A percentile compares a stretch with the other conserved stretches of the same genome.
Evolutionary conservation across 768 basidiomycete genomes (phyloP).

Genomic region (Rhodosporidiobolus sp.): DNA sequence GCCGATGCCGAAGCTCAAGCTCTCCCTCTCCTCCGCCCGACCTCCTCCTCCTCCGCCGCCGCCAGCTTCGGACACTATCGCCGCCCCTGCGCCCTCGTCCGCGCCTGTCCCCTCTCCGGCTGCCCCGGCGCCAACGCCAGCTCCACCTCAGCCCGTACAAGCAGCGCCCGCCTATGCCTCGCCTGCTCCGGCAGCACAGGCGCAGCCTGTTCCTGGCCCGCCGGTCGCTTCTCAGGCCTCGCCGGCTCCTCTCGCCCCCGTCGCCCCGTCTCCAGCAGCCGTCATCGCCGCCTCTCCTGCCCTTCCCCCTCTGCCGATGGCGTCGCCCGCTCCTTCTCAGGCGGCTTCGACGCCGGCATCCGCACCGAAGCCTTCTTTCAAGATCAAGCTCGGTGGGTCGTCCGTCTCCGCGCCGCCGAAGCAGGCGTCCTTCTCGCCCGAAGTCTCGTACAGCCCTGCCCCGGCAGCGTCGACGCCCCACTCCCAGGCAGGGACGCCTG

Average conservation of each 20-base stretch:
- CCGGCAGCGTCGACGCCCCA: constrained; percentile 38
- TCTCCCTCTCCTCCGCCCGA: not conserved
- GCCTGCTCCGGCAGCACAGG: too few species aligned
- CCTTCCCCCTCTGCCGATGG: not conserved
- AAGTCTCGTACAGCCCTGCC: constrained; percentile 43
- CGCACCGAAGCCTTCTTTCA: constrained; percentile 39
- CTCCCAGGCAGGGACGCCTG: constrained; percentile 33
- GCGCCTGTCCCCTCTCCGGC: too few species aligned
- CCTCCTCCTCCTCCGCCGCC: not conserved
- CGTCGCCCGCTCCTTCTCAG: not conserved
- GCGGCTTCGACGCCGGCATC: not conserved
- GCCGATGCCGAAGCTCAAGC: not conserved
- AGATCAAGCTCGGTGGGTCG: constrained; percentile 48
- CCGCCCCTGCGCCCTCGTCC: too few species aligned
- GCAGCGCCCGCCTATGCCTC: too few species aligned
- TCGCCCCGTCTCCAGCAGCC: not conserved
- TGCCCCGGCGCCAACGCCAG: too few species aligned
- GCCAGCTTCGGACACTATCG: too few species aligned
- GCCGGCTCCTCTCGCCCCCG: too few species aligned
- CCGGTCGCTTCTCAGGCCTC: too few species aligned
- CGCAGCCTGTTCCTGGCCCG: too few species aligned
- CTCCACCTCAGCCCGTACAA: too few species aligned
- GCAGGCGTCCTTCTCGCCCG: constrained; percentile 27
- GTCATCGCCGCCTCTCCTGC: not conserved
- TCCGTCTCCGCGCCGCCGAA: constrained; percentile 18